Evolutionary conservation across 768 basidiomycete species (phyloP).

Genomic region (Suillus subalutaceus): DNA sequence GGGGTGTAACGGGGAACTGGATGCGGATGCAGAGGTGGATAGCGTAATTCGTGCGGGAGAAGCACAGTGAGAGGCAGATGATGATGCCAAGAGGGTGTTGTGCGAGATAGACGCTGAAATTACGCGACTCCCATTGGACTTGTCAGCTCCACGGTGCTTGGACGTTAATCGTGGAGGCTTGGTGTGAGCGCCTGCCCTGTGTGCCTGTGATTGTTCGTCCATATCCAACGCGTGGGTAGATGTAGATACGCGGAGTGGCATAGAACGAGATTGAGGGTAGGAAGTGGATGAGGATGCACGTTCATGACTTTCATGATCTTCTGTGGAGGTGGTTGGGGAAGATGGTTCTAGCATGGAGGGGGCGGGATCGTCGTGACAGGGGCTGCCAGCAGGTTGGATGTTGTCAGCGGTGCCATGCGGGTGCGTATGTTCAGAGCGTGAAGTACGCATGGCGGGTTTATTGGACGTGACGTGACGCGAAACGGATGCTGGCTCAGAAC

Average conservation of each 20-base stretch:
- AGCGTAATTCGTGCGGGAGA: not conserved
- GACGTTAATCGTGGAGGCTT: constrained; percentile 25
- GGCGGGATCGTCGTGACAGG: not conserved
- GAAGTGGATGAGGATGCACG: not conserved
- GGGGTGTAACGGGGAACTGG: constrained; percentile 3
- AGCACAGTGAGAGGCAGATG: not conserved
- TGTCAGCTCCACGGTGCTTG: constrained; percentile 20
- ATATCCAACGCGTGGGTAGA: constrained; percentile 9
- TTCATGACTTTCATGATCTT: not conserved
- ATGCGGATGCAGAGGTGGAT: constrained; percentile 16
- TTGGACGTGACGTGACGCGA: not conserved
- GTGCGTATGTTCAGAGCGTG: not conserved
- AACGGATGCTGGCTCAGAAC: constrained; percentile 4
- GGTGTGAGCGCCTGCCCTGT: constrained; percentile 9
- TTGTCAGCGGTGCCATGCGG: not conserved
- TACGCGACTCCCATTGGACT: constrained; percentile 8
- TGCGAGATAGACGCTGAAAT: constrained; percentile 12
- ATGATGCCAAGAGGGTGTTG: not conserved
- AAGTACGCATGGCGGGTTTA: not conserved
- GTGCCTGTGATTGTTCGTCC: constrained; percentile 16
- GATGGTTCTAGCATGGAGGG: not conserved
- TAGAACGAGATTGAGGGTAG: not conserved
- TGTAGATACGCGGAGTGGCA: not conserved
- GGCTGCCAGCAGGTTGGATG: not conserved
- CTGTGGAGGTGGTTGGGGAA: not conserved